Conservation (phyloP, 202 grass and related monocot species). For the Schoenoplectus triqueter region DNA sequence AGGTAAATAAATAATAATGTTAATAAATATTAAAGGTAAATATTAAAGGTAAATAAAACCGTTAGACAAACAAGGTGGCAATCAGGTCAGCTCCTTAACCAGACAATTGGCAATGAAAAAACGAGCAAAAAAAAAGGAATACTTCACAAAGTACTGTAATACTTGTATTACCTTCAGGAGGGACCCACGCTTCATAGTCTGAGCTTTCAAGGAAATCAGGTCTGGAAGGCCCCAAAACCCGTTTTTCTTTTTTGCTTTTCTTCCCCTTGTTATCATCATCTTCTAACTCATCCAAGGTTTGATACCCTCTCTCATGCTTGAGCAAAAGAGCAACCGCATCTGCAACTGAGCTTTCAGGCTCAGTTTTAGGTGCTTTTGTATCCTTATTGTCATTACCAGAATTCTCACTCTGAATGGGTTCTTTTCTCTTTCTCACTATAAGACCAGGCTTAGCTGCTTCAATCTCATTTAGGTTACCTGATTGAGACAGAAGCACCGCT, state of each 20-base stretch:
- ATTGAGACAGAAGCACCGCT: conserved; percentile 45
- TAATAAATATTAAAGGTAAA: neutral
- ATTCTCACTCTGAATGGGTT: conserved; percentile 31
- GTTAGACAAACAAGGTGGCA: neutral
- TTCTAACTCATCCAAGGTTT: conserved; percentile 59
- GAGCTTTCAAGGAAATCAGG: conserved; percentile 71
- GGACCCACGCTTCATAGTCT: conserved; percentile 87
- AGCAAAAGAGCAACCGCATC: conserved; percentile 89
- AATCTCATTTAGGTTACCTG: conserved; percentile 57
- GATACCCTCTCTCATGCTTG: conserved; percentile 72
- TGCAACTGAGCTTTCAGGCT: conserved; percentile 72
- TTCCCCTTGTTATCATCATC: conserved; percentile 44
- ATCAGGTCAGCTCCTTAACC: neutral
- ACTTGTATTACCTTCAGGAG: conserved; percentile 74
- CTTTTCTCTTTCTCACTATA: conserved; percentile 83
- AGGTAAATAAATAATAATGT: neutral
- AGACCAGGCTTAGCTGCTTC: conserved; percentile 81
- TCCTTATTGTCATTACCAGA: conserved; percentile 31
- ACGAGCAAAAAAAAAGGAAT: neutral
- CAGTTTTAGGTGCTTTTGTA: conserved; percentile 41
- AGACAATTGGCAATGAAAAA: neutral
- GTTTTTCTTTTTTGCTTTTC: conserved; percentile 60
- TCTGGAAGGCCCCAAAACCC: conserved; percentile 73
- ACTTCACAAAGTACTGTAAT: neutral
- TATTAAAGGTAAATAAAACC: neutral